Base-by-base conservation (phyloP, 371 early-diverging fungal species). In the Cokeromyces recurvatus region DNA sequence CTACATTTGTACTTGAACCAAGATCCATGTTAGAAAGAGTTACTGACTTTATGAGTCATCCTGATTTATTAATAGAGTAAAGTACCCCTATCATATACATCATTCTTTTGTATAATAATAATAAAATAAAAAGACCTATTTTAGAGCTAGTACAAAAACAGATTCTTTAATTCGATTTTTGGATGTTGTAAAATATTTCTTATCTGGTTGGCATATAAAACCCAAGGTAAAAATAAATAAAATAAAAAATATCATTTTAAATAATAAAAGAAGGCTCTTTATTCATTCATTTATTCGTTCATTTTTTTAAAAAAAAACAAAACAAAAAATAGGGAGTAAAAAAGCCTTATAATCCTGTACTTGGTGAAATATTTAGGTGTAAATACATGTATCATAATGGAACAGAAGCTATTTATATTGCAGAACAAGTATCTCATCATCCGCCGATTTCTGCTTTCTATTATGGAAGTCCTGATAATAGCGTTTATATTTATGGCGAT, bases 371-470 rank as follows among this genome's bases (percentile, higher is more conserved):
- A 29, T 95, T 93, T 71, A 84, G 91, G 27, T 86, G 90, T 47
- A 57, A 68, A 48, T 94, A 84, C 74, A 63, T 68, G 27, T 84
- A 86, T 44, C 59, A 69, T 14, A 86, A 91, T 60, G 76, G 74
- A 4, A 82, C 86, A 21, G 75, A 84, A 32, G 83, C 86, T 3
- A 84, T 80, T 57, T 95, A 86, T 66, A 73, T 94, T 16, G 81
- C 89, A 35, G 97, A 96, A 59, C 97, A 96, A 66, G 90, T 92
- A 4, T 90, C 90, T 21, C 97, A 96, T 66, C 97, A 95, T 62
- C 97, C 97, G 29, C 97, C 97, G 9, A 81, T 91, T 35, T 88
- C 94, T 5, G 86, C 90, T 24, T 92, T 81, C 63, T 86, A 82
- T 62, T 93, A 89, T 66, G 77, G 84, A 44, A 82, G 79, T 27